Percentiles rank a stretch among this genome's conserved stretches.
Evolutionary conservation across 1,284 basidiomycete species (phyloP).

Genomic region (Pyrrhoderma noxium): DNA sequence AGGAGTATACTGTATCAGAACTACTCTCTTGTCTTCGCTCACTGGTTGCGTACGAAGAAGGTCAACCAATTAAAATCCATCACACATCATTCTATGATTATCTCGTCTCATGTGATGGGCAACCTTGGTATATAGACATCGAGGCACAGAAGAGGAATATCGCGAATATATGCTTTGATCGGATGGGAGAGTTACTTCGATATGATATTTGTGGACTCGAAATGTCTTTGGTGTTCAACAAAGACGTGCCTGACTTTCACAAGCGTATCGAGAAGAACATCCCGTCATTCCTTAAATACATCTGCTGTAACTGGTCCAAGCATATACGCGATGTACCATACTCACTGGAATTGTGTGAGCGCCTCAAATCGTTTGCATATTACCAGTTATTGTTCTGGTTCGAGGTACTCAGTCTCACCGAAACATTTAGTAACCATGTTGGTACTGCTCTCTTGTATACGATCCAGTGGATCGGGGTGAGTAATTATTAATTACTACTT

Average conservation of each 20-base stretch:
- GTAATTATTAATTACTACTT: not conserved
- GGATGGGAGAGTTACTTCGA: not conserved
- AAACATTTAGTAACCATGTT: not conserved
- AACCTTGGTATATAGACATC: not conserved
- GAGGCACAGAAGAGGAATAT: not conserved
- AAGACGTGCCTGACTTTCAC: not conserved
- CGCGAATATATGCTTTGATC: not conserved
- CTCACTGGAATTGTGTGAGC: not conserved
- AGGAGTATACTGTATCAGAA: no score
- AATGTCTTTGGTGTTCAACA: not conserved
- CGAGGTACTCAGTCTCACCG: conserved; percentile 24
- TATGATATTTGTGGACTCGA: conserved; percentile 9
- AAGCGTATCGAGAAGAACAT: not conserved
- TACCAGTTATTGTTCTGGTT: conserved; percentile 24
- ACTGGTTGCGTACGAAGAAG: not conserved
- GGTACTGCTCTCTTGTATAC: not conserved
- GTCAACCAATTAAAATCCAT: not conserved
- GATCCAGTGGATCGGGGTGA: not conserved
- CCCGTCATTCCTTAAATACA: not conserved
- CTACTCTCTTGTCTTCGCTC: not conserved
- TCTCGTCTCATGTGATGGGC: not conserved
- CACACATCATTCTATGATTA: conserved; percentile 3
- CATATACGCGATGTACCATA: conserved; percentile 1
- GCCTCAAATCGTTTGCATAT: conserved; percentile 18
- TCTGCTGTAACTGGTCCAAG: conserved; percentile 1